These are phyloP conservation scores for Cynara cardunculus DNA, from an alignment of 129 eudicot genomes.

Conservation along the genomic window DNA sequence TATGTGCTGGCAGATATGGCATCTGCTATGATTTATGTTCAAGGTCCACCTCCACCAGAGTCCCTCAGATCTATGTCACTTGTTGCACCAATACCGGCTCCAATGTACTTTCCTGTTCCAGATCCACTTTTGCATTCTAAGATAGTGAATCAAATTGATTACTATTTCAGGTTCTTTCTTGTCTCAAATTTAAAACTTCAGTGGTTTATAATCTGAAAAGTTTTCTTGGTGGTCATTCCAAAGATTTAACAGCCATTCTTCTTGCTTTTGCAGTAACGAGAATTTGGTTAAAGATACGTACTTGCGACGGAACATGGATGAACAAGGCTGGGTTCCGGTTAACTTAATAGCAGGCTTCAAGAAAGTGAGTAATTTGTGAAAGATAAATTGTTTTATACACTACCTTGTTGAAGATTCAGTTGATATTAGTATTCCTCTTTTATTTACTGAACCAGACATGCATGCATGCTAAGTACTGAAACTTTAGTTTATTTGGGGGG, in stretches of 20 bases:
- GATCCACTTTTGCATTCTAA: slow-evolving; percentile 52
- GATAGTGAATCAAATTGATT: slow-evolving; percentile 77
- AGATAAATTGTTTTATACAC: slow-evolving; percentile 1
- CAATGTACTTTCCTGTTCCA: slow-evolving; percentile 32
- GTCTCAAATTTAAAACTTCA: neutral
- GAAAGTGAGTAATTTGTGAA: slow-evolving; percentile 42
- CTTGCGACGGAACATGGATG: slow-evolving; percentile 76
- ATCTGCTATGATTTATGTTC: slow-evolving; percentile 38
- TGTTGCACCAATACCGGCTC: slow-evolving; percentile 43
- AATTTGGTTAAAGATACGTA: slow-evolving; percentile 67
- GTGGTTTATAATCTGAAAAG: neutral
- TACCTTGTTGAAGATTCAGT: neutral
- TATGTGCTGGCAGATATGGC: slow-evolving; percentile 52
- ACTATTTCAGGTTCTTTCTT: slow-evolving; percentile 70
- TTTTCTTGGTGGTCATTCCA: neutral
- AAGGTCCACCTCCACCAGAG: slow-evolving; percentile 45
- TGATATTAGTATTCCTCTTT: neutral
- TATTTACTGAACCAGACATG: slow-evolving; percentile 3
- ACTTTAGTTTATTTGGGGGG: neutral
- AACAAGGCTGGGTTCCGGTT: slow-evolving; percentile 85
- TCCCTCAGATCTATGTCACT: slow-evolving; percentile 38
- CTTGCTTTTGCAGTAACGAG: slow-evolving; percentile 59
- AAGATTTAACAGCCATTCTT: slow-evolving; percentile 18
- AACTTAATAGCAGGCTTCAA: slow-evolving; percentile 71
- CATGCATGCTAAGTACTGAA: neutral